Evolutionary conservation across 2,329 filamentous ascomycete genomes (phyloP).

Genomic region (Parastagonospora nodorum): DNA sequence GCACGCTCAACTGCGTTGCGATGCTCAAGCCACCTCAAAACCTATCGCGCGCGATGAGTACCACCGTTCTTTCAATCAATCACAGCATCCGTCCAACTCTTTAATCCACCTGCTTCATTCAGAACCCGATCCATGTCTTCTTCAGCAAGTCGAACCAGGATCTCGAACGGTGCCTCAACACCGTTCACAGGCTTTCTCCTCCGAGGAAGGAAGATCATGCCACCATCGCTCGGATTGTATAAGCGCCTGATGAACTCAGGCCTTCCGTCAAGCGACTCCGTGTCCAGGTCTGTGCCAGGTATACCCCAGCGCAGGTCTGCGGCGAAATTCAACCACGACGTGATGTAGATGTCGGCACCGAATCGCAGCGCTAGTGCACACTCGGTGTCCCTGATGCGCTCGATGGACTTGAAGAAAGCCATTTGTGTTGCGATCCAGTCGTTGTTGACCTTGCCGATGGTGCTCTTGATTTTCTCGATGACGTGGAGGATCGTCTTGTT

Average conservation of each 20-base stretch:
- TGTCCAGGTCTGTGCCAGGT: slow-evolving; percentile 35
- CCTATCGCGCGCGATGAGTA: neutral
- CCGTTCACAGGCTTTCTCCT: slow-evolving; percentile 26
- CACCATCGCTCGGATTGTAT: slow-evolving; percentile 37
- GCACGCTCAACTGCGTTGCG: slow-evolving; percentile 14
- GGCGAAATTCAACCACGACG: slow-evolving; percentile 43
- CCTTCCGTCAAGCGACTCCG: slow-evolving; percentile 29
- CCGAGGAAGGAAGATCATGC: slow-evolving; percentile 43
- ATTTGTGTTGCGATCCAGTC: slow-evolving; percentile 38
- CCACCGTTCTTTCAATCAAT: slow-evolving; percentile 24
- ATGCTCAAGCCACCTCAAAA: slow-evolving; percentile 7
- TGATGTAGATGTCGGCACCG: slow-evolving; percentile 42
- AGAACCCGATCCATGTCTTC: slow-evolving; percentile 40
- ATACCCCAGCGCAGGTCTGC: slow-evolving; percentile 41
- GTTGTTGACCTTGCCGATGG: slow-evolving; percentile 36
- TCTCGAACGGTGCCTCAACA: slow-evolving; percentile 40
- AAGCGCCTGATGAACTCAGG: slow-evolving; percentile 42
- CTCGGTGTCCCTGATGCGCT: slow-evolving; percentile 37
- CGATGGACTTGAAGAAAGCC: slow-evolving; percentile 35
- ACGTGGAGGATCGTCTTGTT: slow-evolving; percentile 33
- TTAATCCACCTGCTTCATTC: slow-evolving; percentile 34
- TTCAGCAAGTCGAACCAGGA: slow-evolving; percentile 39
- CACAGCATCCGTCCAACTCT: slow-evolving; percentile 34
- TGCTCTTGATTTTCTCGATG: slow-evolving; percentile 31
- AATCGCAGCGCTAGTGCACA: slow-evolving; percentile 34